Conservation (phyloP, 768 basidiomycete species). For the Russula earlei region DNA sequence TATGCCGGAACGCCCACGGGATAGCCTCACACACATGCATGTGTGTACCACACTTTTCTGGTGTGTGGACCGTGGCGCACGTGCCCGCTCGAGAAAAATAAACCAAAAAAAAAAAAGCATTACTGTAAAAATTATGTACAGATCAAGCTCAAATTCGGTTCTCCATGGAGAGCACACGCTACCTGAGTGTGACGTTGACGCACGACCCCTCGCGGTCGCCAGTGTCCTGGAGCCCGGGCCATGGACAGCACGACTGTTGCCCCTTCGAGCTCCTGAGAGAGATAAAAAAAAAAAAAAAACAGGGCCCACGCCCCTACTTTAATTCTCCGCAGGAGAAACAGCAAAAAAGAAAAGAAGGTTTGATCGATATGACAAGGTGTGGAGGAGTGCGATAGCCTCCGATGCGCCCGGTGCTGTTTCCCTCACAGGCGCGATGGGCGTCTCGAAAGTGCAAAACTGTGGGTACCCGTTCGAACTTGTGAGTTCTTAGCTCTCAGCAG, state of each 20-base stretch:
- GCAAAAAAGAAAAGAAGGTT: slow-evolving; percentile 12
- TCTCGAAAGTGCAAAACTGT: neutral
- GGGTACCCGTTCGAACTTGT: neutral
- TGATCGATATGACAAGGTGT: slow-evolving; percentile 15
- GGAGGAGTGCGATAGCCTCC: neutral
- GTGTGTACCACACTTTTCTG: neutral
- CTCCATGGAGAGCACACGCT: neutral
- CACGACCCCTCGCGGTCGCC: neutral
- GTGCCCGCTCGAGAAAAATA: slow-evolving; percentile 6
- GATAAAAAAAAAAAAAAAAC: neutral
- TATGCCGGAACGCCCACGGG: slow-evolving; percentile 1
- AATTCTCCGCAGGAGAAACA: slow-evolving; percentile 10
- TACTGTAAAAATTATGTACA: slow-evolving; percentile 3
- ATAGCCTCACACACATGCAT: neutral
- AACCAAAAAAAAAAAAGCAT: too few species aligned
- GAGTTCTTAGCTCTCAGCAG: neutral
- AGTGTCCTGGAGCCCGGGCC: slow-evolving; percentile 6
- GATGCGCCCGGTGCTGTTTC: neutral
- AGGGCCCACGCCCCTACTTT: neutral
- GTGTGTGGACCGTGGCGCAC: neutral
- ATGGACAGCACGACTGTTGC: neutral
- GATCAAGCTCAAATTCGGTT: neutral
- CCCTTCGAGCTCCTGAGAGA: slow-evolving; percentile 3
- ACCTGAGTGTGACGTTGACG: neutral
- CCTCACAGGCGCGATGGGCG: neutral